These are phyloP conservation scores for Raffaelea albimanens DNA, from an alignment of 2,329 filamentous ascomycete genomes.

Conservation along the genomic window DNA sequence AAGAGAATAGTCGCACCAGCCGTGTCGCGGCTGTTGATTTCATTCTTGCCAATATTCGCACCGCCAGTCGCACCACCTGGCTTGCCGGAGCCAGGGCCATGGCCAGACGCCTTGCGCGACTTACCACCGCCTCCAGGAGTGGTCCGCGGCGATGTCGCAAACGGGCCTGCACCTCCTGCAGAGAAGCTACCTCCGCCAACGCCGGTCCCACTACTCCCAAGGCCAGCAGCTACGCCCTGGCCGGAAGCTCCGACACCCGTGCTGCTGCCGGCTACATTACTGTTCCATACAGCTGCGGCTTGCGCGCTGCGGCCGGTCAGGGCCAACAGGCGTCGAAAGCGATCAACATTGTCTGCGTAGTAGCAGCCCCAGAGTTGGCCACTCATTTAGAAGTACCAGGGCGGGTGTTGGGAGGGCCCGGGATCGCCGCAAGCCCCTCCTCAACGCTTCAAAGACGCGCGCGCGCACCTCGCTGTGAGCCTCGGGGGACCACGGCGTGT, in stretches of 20 bases:
- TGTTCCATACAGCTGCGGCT: slow-evolving; percentile 40
- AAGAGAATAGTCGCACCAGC: slow-evolving; percentile 76
- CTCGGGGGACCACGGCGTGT: slow-evolving; percentile 77
- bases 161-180: neutral
- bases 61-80: slow-evolving; percentile 26
- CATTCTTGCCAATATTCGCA: slow-evolving; percentile 40
- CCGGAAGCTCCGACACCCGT: slow-evolving; percentile 8
- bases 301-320: slow-evolving; percentile 53
- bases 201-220: slow-evolving; percentile 15
- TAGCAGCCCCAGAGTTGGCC: slow-evolving; percentile 97
- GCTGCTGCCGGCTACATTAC: slow-evolving; percentile 26
- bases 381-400: slow-evolving; percentile 52
- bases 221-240: slow-evolving; percentile 7
- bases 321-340: slow-evolving; percentile 80
- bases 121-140: slow-evolving; percentile 25
- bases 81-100: slow-evolving; percentile 30
- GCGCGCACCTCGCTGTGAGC: slow-evolving; percentile 79
- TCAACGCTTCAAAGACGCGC: slow-evolving; percentile 40
- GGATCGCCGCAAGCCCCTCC: slow-evolving; percentile 16
- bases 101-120: slow-evolving; percentile 42
- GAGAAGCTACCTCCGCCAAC: slow-evolving; percentile 15
- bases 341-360: slow-evolving; percentile 95
- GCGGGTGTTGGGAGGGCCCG: neutral
- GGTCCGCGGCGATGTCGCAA: slow-evolving; percentile 3
- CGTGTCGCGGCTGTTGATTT: slow-evolving; percentile 78